Base-by-base conservation (phyloP, 2,329 filamentous ascomycete genomes). In the Colletotrichum kahawae region DNA sequence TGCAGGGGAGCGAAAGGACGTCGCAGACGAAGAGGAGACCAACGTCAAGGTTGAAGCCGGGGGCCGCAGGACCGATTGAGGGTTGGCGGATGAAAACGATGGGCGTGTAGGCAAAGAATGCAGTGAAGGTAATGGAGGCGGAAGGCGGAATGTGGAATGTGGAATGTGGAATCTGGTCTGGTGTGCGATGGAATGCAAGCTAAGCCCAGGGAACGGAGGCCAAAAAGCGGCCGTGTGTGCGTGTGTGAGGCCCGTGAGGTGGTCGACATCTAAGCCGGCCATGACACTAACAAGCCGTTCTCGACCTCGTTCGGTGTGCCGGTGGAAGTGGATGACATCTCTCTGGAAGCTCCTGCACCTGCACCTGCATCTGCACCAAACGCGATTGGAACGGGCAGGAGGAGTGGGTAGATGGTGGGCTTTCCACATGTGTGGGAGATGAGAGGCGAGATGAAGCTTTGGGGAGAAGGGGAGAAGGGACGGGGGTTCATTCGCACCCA, bases 381-480 rank as follows among this genome's bases (percentile, higher is more conserved):
- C 14, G 36, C 33, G 38, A 36, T 16, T 18, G 24, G n/a, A 64
- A 56, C 43, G 69, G 48, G 48, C 29, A 66, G 33, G 16, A 27
- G 36, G 59, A 65, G 13, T 31, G 38, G 18, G 24, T 65, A 34
- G 43, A 13, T 21, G 43, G 57, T 51, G 38, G 36, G 29, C 31
- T 62, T 51, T 51, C 29, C 48, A 60, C 57, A 54, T 29, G 33
- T 14, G 57, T 63, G 48, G 48, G 29, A 65, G 51, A 38, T 29
- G 67, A 71, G 36, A 73, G 57, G 70, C 57, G 43, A 59, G 59
- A 70, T 60, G 67, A 59, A 65, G 36, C 51, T 62, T 60, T 27
- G 64, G 62, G 10, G 24, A 63, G 62, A 27, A 24, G 62, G 43
- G 38, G 54, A 13, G 29, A 54, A 51, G 31, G 51, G 34, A 36